Base-by-base conservation (phyloP, 2,329 filamentous ascomycete species). In the Coniochaeta prunicola region DNA sequence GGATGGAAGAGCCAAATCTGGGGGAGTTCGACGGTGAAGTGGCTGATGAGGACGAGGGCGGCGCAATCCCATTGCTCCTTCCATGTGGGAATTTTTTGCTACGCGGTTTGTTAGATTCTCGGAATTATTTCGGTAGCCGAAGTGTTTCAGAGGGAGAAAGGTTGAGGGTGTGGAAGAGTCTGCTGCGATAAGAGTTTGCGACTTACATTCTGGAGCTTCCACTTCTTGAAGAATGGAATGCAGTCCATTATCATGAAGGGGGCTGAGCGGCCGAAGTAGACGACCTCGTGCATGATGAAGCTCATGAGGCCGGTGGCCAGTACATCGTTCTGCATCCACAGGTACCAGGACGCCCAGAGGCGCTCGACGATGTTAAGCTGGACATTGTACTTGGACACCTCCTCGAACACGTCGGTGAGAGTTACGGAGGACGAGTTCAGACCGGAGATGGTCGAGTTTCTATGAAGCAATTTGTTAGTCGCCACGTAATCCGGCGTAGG, bases 1-100 rank as follows among this genome's bases (percentile, higher is more conserved):
- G 94, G 94, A 80, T 99, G 94, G 84, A 99, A 99, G 68, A 97
- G 84, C 93, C 93, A 97, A 74, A 97, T 97, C 76, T 97, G 94
- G 62, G 94, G 94, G 38, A 99, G 85, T 77, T 99, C 94, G 74
- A 97, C 94, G 65, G 94, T 97, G 77, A 97, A 96, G 76, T 99
- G 94, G 73, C 88, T 92, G 69, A 97, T 80, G 64, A 99, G 88
- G 63, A 99, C 94, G 65, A 97, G 87, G 73, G 86, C 87, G 61
- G 94, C 92, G 78, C 94, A 99, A 70, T 92, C 85, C 86, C 91
- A 96, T 76, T 99, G 94, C 75, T 99, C 94, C 71, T 86, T 88
- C 58, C 88, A 80, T n/a, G 92, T 96, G 10, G 94, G 94, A 50
- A 96, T 86, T 81, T 97, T 97, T 77, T 83, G 79, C 70, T 77